phyloP scores from a whole-genome alignment of 441 rosid genomes.

The Omphalea diandra region DNA sequence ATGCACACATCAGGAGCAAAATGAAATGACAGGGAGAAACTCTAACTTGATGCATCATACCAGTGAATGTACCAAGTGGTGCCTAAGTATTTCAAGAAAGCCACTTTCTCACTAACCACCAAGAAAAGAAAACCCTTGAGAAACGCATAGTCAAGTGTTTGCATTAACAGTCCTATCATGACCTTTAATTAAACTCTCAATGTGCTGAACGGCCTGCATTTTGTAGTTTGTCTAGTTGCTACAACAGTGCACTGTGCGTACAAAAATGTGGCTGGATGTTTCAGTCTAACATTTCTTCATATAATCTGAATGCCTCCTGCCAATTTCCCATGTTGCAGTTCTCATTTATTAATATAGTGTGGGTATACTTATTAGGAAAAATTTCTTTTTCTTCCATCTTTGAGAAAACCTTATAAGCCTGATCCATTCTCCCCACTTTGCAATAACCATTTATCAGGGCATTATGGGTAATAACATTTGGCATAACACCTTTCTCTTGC shows the following conservation, averaged over 20 bases:
- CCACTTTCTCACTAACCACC: conserved; percentile 12
- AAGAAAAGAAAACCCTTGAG: conserved; percentile 22
- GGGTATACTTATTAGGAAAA: conserved; percentile 61
- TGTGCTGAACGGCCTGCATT: conserved; percentile 41
- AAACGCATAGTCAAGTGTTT: conserved; percentile 29
- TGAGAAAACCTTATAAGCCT: conserved; percentile 49
- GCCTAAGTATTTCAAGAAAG: not conserved
- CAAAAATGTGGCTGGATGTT: conserved; percentile 54
- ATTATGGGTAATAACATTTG: conserved; percentile 72
- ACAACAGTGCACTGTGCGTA: conserved; percentile 53
- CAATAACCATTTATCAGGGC: conserved; percentile 65
- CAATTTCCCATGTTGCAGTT: conserved; percentile 47
- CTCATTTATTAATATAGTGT: conserved; percentile 66
- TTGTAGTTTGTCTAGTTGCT: conserved; percentile 50
- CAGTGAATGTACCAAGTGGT: conserved; percentile 19
- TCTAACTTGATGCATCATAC: conserved; percentile 10
- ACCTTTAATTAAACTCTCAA: conserved; percentile 47
- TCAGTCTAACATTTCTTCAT: conserved; percentile 62
- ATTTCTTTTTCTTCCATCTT: conserved; percentile 61
- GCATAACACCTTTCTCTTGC: conserved; percentile 48
- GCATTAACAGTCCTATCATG: conserved; percentile 28
- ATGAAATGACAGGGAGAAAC: not conserved
- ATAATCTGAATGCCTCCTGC: conserved; percentile 63
- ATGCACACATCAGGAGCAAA: not conserved
- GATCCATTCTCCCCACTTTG: conserved; percentile 45